Evolutionary conservation across 257 asterid species (phyloP).

Genomic region (Fraxinus americana): DNA sequence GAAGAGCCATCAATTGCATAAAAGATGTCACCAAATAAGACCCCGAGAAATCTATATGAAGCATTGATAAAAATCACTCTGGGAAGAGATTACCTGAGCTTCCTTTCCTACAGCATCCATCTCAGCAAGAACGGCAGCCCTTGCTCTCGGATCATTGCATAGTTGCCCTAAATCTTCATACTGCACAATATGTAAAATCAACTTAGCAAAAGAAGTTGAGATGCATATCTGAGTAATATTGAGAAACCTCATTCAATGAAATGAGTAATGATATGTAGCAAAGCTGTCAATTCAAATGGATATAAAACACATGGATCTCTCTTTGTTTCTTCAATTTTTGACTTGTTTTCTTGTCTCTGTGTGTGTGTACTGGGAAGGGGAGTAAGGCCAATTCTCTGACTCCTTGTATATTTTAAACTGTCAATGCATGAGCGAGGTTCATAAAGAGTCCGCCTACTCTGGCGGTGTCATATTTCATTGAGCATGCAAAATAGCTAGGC

Average conservation of each 20-base stretch:
- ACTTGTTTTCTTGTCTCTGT: background rate
- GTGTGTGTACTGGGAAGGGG: background rate
- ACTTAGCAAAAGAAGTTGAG: conserved; percentile 15
- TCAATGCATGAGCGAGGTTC: background rate
- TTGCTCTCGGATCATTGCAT: conserved; percentile 74
- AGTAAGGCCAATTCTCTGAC: background rate
- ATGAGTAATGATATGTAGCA: background rate
- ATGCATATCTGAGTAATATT: conserved; percentile 3
- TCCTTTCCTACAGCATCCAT: conserved; percentile 87
- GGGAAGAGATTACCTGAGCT: conserved; percentile 67
- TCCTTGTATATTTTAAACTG: background rate
- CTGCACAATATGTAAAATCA: conserved; percentile 36
- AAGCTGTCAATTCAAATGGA: background rate
- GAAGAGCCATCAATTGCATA: conserved; percentile 14
- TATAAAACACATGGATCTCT: background rate
- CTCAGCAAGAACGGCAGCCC: conserved; percentile 90
- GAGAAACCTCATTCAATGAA: background rate
- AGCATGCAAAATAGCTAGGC: background rate
- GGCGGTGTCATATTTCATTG: background rate
- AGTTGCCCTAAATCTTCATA: conserved; percentile 68
- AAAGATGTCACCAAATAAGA: conserved; percentile 1
- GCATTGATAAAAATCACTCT: background rate
- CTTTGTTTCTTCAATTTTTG: background rate
- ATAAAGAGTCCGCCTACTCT: background rate
- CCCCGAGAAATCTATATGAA: background rate